Conservation (phyloP, 179 eudicot species). For the Silene coronaria region DNA sequence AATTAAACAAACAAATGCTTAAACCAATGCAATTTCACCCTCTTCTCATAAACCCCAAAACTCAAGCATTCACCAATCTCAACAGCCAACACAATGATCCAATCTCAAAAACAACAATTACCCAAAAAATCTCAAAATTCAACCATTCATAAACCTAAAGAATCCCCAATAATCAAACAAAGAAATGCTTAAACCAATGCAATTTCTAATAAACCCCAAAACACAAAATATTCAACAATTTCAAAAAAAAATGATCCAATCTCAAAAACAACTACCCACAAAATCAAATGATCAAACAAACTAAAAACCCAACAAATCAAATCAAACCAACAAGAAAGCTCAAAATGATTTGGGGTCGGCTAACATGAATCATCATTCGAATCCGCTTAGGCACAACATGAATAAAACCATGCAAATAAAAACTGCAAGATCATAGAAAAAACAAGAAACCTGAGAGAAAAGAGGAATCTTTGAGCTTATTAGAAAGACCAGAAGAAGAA, state of each 20-base stretch:
- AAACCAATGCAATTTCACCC: no score
- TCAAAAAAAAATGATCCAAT: neutral
- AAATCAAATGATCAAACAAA: slow-evolving; percentile 8
- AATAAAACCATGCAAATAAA: neutral
- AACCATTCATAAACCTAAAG: neutral
- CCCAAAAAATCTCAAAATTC: slow-evolving; percentile 13
- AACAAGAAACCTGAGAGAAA: slow-evolving; percentile 57
- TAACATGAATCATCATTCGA: neutral
- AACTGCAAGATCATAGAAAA: no score
- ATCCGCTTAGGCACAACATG: neutral
- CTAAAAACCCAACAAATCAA: neutral
- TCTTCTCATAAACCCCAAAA: neutral
- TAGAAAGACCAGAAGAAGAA: slow-evolving; percentile 37
- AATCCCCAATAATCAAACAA: no score
- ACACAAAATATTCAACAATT: neutral
- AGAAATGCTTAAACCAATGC: no score
- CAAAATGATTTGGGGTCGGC: neutral
- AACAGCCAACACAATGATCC: neutral
- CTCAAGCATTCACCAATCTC: neutral
- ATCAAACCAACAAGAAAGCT: neutral
- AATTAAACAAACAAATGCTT: no score
- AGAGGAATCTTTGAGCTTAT: slow-evolving; percentile 69
- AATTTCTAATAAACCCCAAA: neutral
- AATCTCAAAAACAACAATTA: slow-evolving; percentile 1
- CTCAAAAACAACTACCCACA: slow-evolving; percentile 1